phyloP scores from a whole-genome alignment of 169 alveolate genomes.

The Eimeria sp. region DNA sequence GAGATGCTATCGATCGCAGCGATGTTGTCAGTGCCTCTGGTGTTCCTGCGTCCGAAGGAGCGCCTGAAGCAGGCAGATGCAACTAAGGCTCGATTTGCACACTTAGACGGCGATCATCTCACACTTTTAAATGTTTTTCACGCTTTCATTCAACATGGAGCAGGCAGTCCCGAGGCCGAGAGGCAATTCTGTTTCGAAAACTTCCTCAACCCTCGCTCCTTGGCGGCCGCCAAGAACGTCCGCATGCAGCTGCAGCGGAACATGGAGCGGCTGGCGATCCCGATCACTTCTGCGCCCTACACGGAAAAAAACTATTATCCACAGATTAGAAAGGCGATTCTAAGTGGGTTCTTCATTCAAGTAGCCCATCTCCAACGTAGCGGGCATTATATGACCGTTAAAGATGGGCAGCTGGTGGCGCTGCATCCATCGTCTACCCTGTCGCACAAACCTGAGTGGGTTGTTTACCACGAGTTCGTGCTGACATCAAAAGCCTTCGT shows the following conservation, averaged over 20 bases:
- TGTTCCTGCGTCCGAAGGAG: conserved; percentile 97
- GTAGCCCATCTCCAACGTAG: conserved; percentile 86
- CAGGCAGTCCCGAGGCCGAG: conserved; percentile 89
- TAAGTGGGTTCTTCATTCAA: conserved; percentile 83
- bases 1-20: conserved; percentile 87
- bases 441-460: conserved; percentile 96
- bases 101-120: conserved; percentile 99
- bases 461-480: conserved; percentile 97
- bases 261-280: conserved; percentile 85
- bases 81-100: conserved; percentile 94
- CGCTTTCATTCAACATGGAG: conserved; percentile 87
- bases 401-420: conserved; percentile 98
- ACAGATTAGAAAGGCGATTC: conserved; percentile 84
- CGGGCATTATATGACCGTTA: conserved; percentile 97
- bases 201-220: conserved; percentile 91
- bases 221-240: conserved; percentile 94
- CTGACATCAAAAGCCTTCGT: conserved; percentile 98
- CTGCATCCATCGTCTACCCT: conserved; percentile 98
- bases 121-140: conserved; percentile 96
- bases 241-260: conserved; percentile 93
- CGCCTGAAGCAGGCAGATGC: conserved; percentile 84
- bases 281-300: conserved; percentile 81
- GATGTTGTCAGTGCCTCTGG: conserved; percentile 96
- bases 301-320: conserved; percentile 84
- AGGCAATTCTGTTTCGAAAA: conserved; percentile 95